Percentiles rank a stretch among this genome's conserved stretches.
Conservation (phyloP, 768 basidiomycete genomes). For the Scleroderma citrinum region DNA sequence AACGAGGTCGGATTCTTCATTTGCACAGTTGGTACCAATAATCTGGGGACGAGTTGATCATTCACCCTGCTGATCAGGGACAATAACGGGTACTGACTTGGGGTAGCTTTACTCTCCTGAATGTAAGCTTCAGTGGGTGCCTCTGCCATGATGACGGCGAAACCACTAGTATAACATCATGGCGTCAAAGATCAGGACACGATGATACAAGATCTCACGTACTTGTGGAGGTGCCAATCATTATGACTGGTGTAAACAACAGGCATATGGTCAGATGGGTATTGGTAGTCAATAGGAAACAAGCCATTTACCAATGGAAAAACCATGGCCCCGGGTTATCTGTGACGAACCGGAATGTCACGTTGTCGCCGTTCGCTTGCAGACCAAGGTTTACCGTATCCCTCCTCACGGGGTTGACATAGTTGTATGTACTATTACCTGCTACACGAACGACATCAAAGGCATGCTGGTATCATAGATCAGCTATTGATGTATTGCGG, state of each 20-base stretch:
- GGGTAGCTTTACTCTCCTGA: conserved; percentile 11
- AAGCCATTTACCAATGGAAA: conserved; percentile 33
- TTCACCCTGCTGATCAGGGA: neutral
- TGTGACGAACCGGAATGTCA: conserved; percentile 54
- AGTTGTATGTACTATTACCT: conserved; percentile 27
- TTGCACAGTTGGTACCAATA: neutral
- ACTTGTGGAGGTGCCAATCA: conserved; percentile 26
- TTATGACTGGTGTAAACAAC: conserved; percentile 17
- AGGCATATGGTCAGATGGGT: neutral
- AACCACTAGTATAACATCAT: no score
- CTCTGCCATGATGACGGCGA: conserved; percentile 27
- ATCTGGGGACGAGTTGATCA: neutral
- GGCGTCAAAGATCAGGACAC: no score
- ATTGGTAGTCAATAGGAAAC: no score
- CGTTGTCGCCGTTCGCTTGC: conserved; percentile 31
- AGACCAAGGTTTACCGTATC: conserved; percentile 27
- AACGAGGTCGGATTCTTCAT: no score
- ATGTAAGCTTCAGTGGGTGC: conserved; percentile 3
- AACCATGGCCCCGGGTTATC: conserved; percentile 66
- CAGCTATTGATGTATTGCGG: no score
- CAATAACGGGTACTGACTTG: conserved; percentile 11
- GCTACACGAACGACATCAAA: conserved; percentile 34
- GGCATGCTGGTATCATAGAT: conserved; percentile 18
- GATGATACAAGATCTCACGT: neutral
- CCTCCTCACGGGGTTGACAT: conserved; percentile 31